A percentile compares a stretch with the other conserved stretches of the same genome.
Conservation (phyloP, 192 early-diverging fungal species). For the Mortierella claussenii region DNA sequence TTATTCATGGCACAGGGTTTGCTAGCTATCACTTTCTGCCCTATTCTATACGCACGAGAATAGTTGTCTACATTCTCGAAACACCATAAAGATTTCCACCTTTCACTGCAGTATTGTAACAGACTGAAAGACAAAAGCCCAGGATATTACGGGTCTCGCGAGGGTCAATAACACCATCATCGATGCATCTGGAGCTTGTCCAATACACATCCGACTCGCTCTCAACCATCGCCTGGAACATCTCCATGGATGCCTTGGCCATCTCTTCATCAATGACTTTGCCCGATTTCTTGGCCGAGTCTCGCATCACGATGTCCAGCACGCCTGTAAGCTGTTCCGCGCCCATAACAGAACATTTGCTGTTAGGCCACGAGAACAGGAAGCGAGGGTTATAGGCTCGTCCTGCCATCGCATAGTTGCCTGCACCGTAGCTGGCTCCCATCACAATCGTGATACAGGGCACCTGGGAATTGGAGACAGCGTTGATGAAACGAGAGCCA, state of each 20-base stretch:
- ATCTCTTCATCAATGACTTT: slow-evolving; percentile 64
- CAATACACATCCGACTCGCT: slow-evolving; percentile 70
- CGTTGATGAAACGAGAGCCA: slow-evolving; percentile 72
- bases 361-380: slow-evolving; percentile 76
- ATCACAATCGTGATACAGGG: slow-evolving; percentile 71
- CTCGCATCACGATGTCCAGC: slow-evolving; percentile 69
- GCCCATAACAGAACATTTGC: slow-evolving; percentile 74
- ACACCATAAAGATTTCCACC: slow-evolving; percentile 72
- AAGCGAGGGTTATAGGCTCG: slow-evolving; percentile 71
- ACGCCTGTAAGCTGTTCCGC: slow-evolving; percentile 74
- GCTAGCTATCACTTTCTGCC: no score
- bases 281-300: slow-evolving; percentile 62
- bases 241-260: slow-evolving; percentile 52
- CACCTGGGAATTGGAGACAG: slow-evolving; percentile 68
- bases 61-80: slow-evolving; percentile 70
- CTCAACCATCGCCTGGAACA: slow-evolving; percentile 66
- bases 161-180: slow-evolving; percentile 74
- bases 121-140: slow-evolving; percentile 67
- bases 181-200: slow-evolving; percentile 65
- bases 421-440: slow-evolving; percentile 74
- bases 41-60: no score
- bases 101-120: slow-evolving; percentile 64
- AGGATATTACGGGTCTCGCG: slow-evolving; percentile 67
- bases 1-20: no score
- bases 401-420: slow-evolving; percentile 78